Evolutionary conservation across 2,329 filamentous ascomycete species (phyloP), one percentile per base, ranked within the genome.

Genomic region (Ambrosiella beaveri): DNA sequence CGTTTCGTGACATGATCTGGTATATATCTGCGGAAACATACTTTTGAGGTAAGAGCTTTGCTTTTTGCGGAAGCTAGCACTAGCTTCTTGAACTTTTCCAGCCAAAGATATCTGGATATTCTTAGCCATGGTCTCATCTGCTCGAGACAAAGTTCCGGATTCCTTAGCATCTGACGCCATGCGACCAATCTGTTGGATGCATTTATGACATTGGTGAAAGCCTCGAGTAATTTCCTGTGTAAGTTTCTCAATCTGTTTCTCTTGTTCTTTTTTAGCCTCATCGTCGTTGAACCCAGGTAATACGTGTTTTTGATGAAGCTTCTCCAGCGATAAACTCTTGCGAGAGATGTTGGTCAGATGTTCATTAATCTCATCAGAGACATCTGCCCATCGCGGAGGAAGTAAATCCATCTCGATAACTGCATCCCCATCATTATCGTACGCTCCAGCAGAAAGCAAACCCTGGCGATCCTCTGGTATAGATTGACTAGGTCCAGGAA

Each of bases 361-460:
- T 60, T 96, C 88, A 37, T 85, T 84, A 61, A 98, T 88, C 68
- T 97, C 89, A 68, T 97, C 93, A 66, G 90, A 90, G 60, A 95
- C 78, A 67, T 98, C 93, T 60, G 91, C 86, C 93, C 93, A 98
- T 61, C 93, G 84, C 57, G 93, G 93, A 27, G 93, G 93, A 15
- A 98, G 77, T 44, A 95, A 74, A 70, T 97, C 91, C 93, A 98
- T 97, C 74, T 98, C 93, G 66, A 98, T 97, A 59, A 98, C 82
- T 17, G 88, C 86, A 71, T 97, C 91, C 67, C 89, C 89, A 71
- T 95, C 88, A 69, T 94, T 86, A 61, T 80, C 81, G 68, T 86
- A 89, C 64, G 84, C 84, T 65, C 79, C 82, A 58, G 81, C 77
- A 62, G 89, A 86, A 68, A 98, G 86, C 65, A 98, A 85, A 45